phyloP scores from a whole-genome alignment of 148 eudicot species.

The Fagopyrum esculentum region DNA sequence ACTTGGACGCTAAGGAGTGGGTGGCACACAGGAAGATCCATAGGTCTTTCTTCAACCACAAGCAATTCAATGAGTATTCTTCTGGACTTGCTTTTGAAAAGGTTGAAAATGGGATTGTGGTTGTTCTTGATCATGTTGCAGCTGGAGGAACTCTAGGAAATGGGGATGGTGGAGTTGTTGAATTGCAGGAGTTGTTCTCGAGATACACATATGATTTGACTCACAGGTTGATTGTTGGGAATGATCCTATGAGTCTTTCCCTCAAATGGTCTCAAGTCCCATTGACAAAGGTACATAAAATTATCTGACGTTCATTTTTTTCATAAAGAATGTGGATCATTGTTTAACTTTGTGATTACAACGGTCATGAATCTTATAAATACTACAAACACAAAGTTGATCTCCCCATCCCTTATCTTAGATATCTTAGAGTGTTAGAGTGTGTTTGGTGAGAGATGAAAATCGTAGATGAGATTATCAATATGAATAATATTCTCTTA shows the following conservation, averaged over 20 bases:
- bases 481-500: too few species aligned
- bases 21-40: slow-evolving; percentile 23
- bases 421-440: too few species aligned
- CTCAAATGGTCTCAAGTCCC: slow-evolving; percentile 17
- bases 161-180: background rate
- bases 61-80: slow-evolving; percentile 9
- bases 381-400: too few species aligned
- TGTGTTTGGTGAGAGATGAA: too few species aligned
- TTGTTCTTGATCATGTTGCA: slow-evolving; percentile 18
- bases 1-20: slow-evolving; percentile 24
- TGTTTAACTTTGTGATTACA: too few species aligned
- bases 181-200: slow-evolving; percentile 32
- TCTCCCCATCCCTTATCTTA: too few species aligned
- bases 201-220: slow-evolving; percentile 28
- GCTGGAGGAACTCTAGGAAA: background rate
- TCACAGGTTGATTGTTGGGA: slow-evolving; percentile 15
- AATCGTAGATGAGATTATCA: too few species aligned
- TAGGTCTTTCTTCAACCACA: slow-evolving; percentile 16
- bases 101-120: slow-evolving; percentile 19
- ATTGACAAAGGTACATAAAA: slow-evolving; percentile 6
- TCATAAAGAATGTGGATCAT: too few species aligned
- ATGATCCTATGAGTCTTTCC: slow-evolving; percentile 24
- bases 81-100: background rate
- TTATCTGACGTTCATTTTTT: background rate
- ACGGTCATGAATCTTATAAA: too few species aligned